Evolutionary conservation across 2,329 filamentous ascomycete genomes (phyloP), one percentile per base, ranked within the genome.

Genomic region (Colletotrichum truncatum): DNA sequence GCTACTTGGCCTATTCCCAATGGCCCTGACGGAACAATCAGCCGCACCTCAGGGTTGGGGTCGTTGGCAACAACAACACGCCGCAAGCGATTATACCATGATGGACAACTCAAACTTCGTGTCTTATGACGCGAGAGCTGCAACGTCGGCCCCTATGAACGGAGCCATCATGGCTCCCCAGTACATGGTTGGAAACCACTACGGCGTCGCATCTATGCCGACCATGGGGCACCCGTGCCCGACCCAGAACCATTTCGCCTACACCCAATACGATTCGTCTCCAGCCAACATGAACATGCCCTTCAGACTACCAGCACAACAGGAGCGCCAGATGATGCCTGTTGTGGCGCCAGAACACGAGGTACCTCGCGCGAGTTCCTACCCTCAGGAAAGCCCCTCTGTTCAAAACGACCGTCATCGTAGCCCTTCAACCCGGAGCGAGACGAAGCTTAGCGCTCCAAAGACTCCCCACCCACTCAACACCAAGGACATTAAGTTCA

Each of bases 41-140:
- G 75, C 81, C 65, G 77, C 77, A 48, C 72, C 78, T 68, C 77
- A 81, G 56, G 78, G 76, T 76, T 89, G 87, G 87, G 82, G 80
- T 71, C 84, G 84, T 70, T 88, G 85, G 83, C 76, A 81, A 68
- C 75, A 86, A 41, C 80, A 85, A 45, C 77, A 77, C 43, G 68
- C 72, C 7, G 69, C 67, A 48, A 38, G 72, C 23, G 82, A 84
- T 36, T 87, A 85, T 70, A 67, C 73, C 64, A 80, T 85, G 74
- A 82, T 87, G 79, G 82, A 84, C 49, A 70, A 78, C 25, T 76
- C 79, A 16, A 72, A 75, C 23, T 77, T 86, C 68, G 76, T 87
- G 69, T 77, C 80, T 7, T 88, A 85, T 74, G 82, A 86, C 70
- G 77, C 81, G 8, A 79, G 82, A 67, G 67, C 76, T 10, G 70